phyloP scores from a whole-genome alignment of 768 basidiomycete species.

The Lactifluus subvellereus region DNA sequence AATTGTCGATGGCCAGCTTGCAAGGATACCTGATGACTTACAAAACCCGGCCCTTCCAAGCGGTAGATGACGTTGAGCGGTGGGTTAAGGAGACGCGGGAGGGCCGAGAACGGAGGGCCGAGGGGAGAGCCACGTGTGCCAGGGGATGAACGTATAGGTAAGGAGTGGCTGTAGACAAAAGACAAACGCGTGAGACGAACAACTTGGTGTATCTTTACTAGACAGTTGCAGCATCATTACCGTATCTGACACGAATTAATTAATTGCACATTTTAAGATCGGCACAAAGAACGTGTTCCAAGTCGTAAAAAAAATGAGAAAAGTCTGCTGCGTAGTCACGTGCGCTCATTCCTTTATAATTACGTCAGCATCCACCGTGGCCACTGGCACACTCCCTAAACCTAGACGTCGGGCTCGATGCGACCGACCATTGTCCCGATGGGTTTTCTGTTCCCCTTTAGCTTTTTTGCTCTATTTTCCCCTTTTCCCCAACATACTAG shows the following conservation, averaged over 20 bases:
- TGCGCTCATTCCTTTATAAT: too few relatives aligned
- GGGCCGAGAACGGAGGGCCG: slow-evolving; percentile 25
- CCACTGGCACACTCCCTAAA: too few relatives aligned
- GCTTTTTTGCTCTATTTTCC: too few relatives aligned
- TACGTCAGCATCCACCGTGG: too few relatives aligned
- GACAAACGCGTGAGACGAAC: background rate
- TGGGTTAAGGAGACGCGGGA: slow-evolving; percentile 48
- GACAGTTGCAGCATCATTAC: background rate
- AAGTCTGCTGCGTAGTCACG: too few relatives aligned
- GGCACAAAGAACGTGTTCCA: background rate
- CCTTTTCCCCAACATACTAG: too few relatives aligned
- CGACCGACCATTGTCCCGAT: too few relatives aligned
- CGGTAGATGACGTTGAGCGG: slow-evolving; percentile 38
- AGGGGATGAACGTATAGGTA: background rate
- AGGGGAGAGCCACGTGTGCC: background rate
- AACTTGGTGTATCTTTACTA: slow-evolving; percentile 3
- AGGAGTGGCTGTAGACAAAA: background rate
- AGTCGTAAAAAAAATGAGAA: too few relatives aligned
- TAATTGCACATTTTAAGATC: background rate
- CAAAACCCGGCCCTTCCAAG: slow-evolving; percentile 54
- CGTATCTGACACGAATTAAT: background rate
- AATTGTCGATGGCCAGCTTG: slow-evolving; percentile 39
- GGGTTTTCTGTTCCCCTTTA: too few relatives aligned
- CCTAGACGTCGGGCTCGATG: too few relatives aligned
- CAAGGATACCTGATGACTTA: slow-evolving; percentile 65